These are phyloP conservation scores for Xylariaceae sp. DNA, from an alignment of 2,329 filamentous ascomycete species.

Conservation along the genomic window DNA sequence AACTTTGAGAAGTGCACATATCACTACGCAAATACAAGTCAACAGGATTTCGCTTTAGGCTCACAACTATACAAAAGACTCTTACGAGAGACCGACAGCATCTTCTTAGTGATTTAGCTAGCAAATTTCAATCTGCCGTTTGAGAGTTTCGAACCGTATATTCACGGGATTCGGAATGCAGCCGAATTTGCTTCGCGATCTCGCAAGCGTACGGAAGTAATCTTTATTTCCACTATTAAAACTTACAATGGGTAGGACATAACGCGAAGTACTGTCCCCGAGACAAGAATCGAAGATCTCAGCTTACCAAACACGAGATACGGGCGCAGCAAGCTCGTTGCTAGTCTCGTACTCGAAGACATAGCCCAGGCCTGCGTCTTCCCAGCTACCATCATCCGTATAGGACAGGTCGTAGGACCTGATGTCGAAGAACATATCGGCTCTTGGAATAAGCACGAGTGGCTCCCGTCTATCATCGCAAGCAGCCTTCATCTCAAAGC, in stretches of 20 bases:
- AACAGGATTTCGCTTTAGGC: constrained; percentile 1
- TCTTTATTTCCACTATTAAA: constrained; percentile 42
- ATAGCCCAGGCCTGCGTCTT: constrained; percentile 33
- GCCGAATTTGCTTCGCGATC: constrained; percentile 23
- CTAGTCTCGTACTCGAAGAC: constrained; percentile 40
- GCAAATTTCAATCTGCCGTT: constrained; percentile 35
- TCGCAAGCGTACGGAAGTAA: constrained; percentile 12
- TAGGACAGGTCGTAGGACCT: constrained; percentile 45
- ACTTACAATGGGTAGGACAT: constrained; percentile 33
- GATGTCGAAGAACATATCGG: constrained; percentile 32
- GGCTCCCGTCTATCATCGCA: constrained; percentile 47
- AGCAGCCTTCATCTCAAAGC: constrained; percentile 46
- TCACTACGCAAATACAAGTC: constrained; percentile 1
- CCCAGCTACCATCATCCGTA: constrained; percentile 37
- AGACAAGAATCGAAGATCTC: constrained; percentile 33
- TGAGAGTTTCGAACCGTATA: constrained; percentile 32
- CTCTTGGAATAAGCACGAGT: constrained; percentile 53
- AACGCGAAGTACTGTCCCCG: constrained; percentile 31
- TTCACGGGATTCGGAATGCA: constrained; percentile 36
- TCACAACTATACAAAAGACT: constrained; percentile 4
- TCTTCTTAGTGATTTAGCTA: constrained; percentile 36
- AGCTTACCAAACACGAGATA: constrained; percentile 34
- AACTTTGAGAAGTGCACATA: constrained; percentile 7
- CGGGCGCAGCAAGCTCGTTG: constrained; percentile 40
- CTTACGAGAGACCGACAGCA: background rate